Percentiles rank a stretch among this genome's conserved stretches.
Conservation (phyloP, 768 basidiomycete species). For the Xanthoconium stramineum region DNA sequence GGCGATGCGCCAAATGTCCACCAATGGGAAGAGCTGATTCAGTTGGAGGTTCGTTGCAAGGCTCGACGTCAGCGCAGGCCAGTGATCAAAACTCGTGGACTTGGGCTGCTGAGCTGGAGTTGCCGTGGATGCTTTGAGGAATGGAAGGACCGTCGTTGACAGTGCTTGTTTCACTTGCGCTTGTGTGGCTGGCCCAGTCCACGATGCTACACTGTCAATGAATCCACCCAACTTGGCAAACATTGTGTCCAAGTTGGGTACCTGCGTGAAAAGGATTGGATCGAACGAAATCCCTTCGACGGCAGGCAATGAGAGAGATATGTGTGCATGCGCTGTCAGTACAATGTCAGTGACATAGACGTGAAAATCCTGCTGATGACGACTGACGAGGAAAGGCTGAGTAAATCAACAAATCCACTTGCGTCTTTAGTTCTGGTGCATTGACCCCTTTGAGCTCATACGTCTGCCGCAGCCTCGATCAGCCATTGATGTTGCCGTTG, state of each 20-base stretch:
- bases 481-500: not conserved
- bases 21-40: constrained; percentile 70
- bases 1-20: constrained; percentile 80
- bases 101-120: constrained; percentile 27
- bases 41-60: constrained; percentile 47
- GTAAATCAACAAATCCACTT: constrained; percentile 71
- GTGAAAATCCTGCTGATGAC: not conserved
- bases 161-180: constrained; percentile 50
- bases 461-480: constrained; percentile 38
- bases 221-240: constrained; percentile 58
- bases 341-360: not conserved
- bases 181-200: constrained; percentile 28
- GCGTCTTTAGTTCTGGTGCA: constrained; percentile 62
- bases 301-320: constrained; percentile 53
- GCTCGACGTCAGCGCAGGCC: constrained; percentile 44
- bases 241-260: constrained; percentile 66
- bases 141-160: constrained; percentile 49
- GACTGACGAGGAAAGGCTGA: constrained; percentile 77
- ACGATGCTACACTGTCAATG: constrained; percentile 48
- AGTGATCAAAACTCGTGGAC: constrained; percentile 41
- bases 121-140: constrained; percentile 56
- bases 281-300: constrained; percentile 62
- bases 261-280: constrained; percentile 73
- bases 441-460: constrained; percentile 73
- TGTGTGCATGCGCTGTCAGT: constrained; percentile 70